Percentiles rank a stretch among this genome's conserved stretches.
These are phyloP conservation scores for Mycena rosella DNA, from an alignment of 768 basidiomycete genomes.

Conservation along the genomic window DNA sequence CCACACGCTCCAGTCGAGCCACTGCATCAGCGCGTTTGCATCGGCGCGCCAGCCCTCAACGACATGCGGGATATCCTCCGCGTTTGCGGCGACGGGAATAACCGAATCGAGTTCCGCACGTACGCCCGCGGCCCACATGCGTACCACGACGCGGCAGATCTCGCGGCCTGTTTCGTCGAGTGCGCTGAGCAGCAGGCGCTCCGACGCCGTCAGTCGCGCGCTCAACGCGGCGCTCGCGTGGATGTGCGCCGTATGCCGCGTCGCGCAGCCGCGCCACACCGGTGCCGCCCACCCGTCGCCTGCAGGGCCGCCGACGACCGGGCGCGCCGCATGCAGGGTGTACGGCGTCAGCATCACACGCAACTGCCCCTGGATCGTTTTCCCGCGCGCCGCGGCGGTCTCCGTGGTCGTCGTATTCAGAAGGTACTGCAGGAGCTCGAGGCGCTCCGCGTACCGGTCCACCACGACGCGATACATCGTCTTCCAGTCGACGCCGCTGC, in stretches of 20 bases:
- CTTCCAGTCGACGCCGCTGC: too few species aligned
- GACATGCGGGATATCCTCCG: too few species aligned
- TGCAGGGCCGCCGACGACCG: not conserved
- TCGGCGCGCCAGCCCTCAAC: too few species aligned
- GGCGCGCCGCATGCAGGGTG: too few species aligned
- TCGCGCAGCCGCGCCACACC: constrained; percentile 47
- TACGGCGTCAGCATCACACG: not conserved
- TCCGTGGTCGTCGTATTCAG: constrained; percentile 10
- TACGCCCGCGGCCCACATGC: too few species aligned
- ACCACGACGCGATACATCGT: constrained; percentile 45
- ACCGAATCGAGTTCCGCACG: too few species aligned
- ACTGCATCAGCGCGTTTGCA: too few species aligned
- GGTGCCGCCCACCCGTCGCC: constrained; percentile 45
- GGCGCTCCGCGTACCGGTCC: constrained; percentile 47
- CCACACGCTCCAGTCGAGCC: too few species aligned
- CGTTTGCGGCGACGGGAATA: too few species aligned
- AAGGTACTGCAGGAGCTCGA: constrained; percentile 44
- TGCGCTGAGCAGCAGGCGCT: constrained; percentile 42
- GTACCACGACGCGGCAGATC: too few species aligned
- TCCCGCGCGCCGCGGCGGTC: too few species aligned
- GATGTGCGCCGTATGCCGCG: constrained; percentile 17
- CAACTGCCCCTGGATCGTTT: not conserved
- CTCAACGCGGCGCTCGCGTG: not conserved
- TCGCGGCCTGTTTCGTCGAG: too few species aligned
- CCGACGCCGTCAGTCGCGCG: constrained; percentile 43